Evolutionary conservation across 352 stramenopile genomes (phyloP).

Genomic region (Peronospora destructor): DNA sequence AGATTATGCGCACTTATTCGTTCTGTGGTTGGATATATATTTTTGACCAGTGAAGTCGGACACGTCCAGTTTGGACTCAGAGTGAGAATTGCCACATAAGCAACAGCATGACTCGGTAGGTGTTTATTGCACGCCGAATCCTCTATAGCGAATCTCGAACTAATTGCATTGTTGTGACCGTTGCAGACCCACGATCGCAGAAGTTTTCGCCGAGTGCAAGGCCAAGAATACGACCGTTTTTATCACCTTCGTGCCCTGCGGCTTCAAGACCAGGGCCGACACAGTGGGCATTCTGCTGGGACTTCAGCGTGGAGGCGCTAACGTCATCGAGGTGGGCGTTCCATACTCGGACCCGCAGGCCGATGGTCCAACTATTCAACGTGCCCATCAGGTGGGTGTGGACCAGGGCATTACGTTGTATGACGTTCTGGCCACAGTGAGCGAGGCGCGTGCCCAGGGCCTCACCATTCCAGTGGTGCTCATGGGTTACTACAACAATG

Average conservation of each 20-base stretch:
- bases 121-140: not conserved
- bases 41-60: conserved; percentile 19
- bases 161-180: not conserved
- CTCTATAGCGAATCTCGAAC: not conserved
- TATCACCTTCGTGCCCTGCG: conserved; percentile 95
- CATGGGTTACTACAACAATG: conserved; percentile 99
- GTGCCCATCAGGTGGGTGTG: conserved; percentile 90
- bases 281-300: conserved; percentile 94
- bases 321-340: conserved; percentile 94
- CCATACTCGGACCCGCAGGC: conserved; percentile 98
- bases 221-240: conserved; percentile 85
- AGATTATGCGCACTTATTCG: conserved; percentile 22
- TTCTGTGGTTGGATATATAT: conserved; percentile 14
- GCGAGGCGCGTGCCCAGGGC: conserved; percentile 83
- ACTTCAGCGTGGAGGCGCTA: conserved; percentile 92
- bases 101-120: conserved; percentile 28
- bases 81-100: conserved; percentile 21
- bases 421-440: conserved; percentile 91
- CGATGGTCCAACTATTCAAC: conserved; percentile 97
- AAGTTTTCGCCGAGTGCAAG: conserved; percentile 66
- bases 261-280: conserved; percentile 90
- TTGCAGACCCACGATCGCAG: conserved; percentile 52
- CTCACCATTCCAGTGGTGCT: conserved; percentile 94
- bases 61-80: not conserved
- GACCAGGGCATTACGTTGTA: conserved; percentile 90